Base-by-base conservation (phyloP, 208 protist genomes). In the Wallacemonas sp. region DNA sequence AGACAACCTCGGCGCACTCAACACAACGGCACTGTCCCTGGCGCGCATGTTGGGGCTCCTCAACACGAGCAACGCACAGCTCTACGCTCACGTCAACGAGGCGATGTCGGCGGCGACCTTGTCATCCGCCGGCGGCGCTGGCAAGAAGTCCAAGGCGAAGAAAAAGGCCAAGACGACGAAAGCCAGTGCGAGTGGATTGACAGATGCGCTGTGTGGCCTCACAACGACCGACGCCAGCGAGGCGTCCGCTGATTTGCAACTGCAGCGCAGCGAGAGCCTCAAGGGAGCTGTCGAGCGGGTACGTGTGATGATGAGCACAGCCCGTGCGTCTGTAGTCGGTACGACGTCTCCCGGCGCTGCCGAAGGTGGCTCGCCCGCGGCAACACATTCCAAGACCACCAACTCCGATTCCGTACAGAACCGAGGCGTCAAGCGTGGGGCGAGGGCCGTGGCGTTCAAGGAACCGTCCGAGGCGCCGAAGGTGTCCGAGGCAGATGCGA, bases 141-240 rank as follows among this genome's bases (percentile, higher is more conserved):
- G 33, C 12, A 61, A 61, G 33, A 61, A 44, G 55, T 11, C 30
- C 17, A 61, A 61, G 33, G 8, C 33, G 0, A 55, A 55, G 47
- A 55, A 55, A 24, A 55, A 55, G 26, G 5, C n/a, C 24, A 55
- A 55, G 47, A 17, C 26, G 26, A 0, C 24, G 3, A 55, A 55
- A 55, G 14, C 24, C 47, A 17, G 47, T 17, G 21, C 24, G 11
- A 19, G 23, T 9, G 47, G 16, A 8, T 6, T 43, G 30, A 6
- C 29, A 8, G 55, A 46, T 4, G 19, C 36, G 30, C 11, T 61
- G 55, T 61, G 19, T 23, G 30, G 12, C 43, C 11, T 55, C 47
- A 32, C 24, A 8, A 33, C 47, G 5, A 6, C 21, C 26, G 47
- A 9, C 19, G 47, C 26, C 24, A 33, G 5, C 14, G 47, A 55